Base-by-base conservation (phyloP, 1,284 basidiomycete genomes). In the Puccinia novopanici region DNA sequence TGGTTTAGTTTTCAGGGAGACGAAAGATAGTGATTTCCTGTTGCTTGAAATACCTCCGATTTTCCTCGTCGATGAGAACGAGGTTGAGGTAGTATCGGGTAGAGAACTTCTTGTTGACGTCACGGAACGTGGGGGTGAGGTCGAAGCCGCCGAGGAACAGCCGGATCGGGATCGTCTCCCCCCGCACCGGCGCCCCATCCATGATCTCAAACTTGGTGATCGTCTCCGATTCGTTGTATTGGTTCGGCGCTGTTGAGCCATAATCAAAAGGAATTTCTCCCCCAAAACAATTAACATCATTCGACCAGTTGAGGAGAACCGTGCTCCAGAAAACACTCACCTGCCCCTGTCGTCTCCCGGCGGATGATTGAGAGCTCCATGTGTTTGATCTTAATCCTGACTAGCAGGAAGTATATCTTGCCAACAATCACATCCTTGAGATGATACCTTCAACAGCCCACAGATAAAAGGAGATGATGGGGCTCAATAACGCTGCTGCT, bases 191-290 rank as follows among this genome's bases (percentile, higher is more conserved):
- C 5, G 94, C 93, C 10, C 94, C 95, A 85, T 97, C 95, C 96
- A 98, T 98, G 84, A 99, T 98, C 87, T 98, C 96, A 85, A 98
- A 98, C 87, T 99, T 99, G 40, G 97, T 98, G 84, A 99, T 99
- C 5, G 96, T 99, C 86, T 99, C 96, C 83, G 92, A 94, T 87
- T 99, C 96, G 86, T 98, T 99, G 87, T 99, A 99, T 87, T 96
- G 94, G 85, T 99, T 99, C 12, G 96, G 97, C 3, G 86, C 87
- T 70, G 45, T 10, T 24, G 10, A 37, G 10, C n/a, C 34, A 40
- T 15, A 34, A 4, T 34, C 2, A 37, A 37, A 30, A 19, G 22
- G 34, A 54, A 1, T 27, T 45, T 17, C 27, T 19, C 3, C 27
- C 30, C 10, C 4, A 30, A 15, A 61, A 65, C 5, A n/a, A 9